phyloP scores from a whole-genome alignment of 306 rosid genomes.

The Alnus glutinosa region DNA sequence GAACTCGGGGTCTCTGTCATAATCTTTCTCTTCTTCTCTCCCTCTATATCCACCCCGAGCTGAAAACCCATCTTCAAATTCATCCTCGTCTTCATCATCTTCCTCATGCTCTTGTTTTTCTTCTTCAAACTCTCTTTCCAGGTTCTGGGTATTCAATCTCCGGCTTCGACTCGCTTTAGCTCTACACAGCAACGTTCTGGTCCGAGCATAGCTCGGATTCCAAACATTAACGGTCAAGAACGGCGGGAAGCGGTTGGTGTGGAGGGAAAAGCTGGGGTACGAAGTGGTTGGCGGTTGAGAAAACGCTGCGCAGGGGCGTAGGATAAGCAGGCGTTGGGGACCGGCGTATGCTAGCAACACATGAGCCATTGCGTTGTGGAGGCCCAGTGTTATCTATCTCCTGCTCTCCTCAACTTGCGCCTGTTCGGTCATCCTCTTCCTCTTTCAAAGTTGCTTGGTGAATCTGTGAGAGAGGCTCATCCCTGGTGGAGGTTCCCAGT shows the following conservation, averaged over 20 bases:
- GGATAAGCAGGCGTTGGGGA: conserved; percentile 40
- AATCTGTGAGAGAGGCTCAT: no score
- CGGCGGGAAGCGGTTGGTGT: conserved; percentile 22
- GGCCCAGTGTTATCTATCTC: background rate
- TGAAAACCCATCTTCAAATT: conserved; percentile 35
- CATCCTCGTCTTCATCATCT: conserved; percentile 31
- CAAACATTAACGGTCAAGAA: conserved; percentile 16
- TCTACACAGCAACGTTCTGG: conserved; percentile 13
- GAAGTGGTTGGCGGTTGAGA: conserved; percentile 31
- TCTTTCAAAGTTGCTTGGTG: background rate
- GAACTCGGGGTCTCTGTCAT: conserved; percentile 77
- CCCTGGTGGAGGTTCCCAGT: no score
- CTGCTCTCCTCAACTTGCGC: background rate
- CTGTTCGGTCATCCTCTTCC: background rate
- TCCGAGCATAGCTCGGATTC: conserved; percentile 11
- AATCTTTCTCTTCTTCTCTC: conserved; percentile 51
- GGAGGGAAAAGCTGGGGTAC: conserved; percentile 29
- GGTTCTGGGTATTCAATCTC: conserved; percentile 32
- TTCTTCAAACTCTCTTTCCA: conserved; percentile 29
- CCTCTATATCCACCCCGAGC: conserved; percentile 44
- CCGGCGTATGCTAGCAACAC: background rate
- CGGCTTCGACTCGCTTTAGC: conserved; percentile 27
- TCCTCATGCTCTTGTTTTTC: conserved; percentile 34
- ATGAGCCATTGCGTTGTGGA: background rate
- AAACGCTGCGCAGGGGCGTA: conserved; percentile 33